Conservation (phyloP, 2,329 filamentous ascomycete genomes). For the Ramularia collo-cygni region DNA sequence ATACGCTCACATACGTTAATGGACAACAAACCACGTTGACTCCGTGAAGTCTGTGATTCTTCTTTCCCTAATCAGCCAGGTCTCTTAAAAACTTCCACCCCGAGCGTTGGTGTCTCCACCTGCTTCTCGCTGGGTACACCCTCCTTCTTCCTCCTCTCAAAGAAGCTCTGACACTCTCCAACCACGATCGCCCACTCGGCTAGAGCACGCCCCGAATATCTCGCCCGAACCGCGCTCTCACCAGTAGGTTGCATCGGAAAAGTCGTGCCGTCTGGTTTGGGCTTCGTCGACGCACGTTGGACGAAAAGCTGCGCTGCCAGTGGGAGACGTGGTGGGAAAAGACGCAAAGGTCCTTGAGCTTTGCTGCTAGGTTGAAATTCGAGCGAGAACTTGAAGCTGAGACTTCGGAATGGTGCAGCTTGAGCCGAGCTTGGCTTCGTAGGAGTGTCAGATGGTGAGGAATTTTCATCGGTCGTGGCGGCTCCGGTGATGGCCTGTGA, state of each 20-base stretch:
- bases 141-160: conserved; percentile 67
- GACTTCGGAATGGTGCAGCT: conserved; percentile 42
- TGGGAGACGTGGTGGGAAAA: conserved; percentile 63
- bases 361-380: conserved; percentile 56
- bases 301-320: conserved; percentile 62
- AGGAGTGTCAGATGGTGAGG: background rate
- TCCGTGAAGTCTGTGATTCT: too few species aligned
- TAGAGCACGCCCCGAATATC: conserved; percentile 64
- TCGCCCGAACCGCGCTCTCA: conserved; percentile 37
- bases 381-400: conserved; percentile 68
- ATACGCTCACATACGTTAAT: too few species aligned
- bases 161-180: conserved; percentile 73
- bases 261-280: background rate
- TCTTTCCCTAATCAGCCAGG: conserved; percentile 7
- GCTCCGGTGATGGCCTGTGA: conserved; percentile 9
- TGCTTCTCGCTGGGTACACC: conserved; percentile 59
- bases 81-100: conserved; percentile 53
- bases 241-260: conserved; percentile 31
- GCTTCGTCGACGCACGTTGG: conserved; percentile 25
- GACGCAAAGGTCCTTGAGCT: conserved; percentile 52
- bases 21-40: too few species aligned
- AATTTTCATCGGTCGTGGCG: conserved; percentile 11
- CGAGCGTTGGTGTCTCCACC: conserved; percentile 62
- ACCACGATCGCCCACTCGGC: conserved; percentile 73
- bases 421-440: background rate